These are phyloP conservation scores for Epichloe sylvatica DNA, from an alignment of 2,329 filamentous ascomycete species.

Conservation along the genomic window DNA sequence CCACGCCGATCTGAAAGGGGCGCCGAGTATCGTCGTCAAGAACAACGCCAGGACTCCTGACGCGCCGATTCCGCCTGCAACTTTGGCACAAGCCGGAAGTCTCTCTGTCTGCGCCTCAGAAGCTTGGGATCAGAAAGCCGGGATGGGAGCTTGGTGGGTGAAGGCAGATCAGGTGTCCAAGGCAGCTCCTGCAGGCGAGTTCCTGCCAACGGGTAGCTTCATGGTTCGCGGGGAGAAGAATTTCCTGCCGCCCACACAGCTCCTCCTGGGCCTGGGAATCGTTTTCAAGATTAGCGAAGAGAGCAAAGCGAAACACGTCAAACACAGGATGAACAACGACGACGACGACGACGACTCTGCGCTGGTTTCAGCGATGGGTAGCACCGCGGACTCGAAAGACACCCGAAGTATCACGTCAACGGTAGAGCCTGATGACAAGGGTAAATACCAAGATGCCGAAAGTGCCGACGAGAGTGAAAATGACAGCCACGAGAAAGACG, in stretches of 20 bases:
- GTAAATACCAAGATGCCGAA: constrained; percentile 11
- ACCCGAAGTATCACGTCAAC: not conserved
- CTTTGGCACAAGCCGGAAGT: constrained; percentile 77
- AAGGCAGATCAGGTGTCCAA: constrained; percentile 83
- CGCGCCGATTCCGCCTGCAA: constrained; percentile 81
- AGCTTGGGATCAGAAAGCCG: constrained; percentile 92
- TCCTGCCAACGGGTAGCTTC: constrained; percentile 65
- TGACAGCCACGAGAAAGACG: constrained; percentile 11
- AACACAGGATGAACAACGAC: constrained; percentile 35
- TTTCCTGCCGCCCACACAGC: constrained; percentile 71
- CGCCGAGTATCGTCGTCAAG: constrained; percentile 77
- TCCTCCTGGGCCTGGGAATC: constrained; percentile 76
- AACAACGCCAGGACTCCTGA: constrained; percentile 66
- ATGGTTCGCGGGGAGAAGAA: constrained; percentile 79
- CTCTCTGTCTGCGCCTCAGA: constrained; percentile 72
- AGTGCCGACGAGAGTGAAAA: constrained; percentile 18
- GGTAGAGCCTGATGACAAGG: constrained; percentile 16
- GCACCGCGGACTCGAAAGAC: constrained; percentile 8
- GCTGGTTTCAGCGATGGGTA: constrained; percentile 6
- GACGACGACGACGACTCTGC: constrained; percentile 14
- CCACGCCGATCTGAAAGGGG: constrained; percentile 76
- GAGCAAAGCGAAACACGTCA: constrained; percentile 67
- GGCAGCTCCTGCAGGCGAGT: constrained; percentile 65
- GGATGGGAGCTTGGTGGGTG: constrained; percentile 96
- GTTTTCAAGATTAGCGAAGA: constrained; percentile 82